These are phyloP conservation scores for Phalaenopsis aphrodite DNA, from an alignment of 106 monocot genomes.

Conservation along the genomic window DNA sequence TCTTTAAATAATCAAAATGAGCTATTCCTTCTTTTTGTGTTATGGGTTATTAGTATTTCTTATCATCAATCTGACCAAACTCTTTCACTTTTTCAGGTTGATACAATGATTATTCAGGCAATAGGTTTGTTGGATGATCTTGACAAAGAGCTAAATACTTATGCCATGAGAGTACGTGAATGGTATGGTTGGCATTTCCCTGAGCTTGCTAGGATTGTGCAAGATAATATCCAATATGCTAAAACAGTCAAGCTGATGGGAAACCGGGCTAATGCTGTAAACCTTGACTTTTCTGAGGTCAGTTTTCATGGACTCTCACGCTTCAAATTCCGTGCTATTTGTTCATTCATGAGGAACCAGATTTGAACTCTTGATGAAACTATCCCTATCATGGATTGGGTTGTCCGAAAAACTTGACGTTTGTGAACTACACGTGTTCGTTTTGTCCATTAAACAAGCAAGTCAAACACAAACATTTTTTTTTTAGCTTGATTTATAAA, in stretches of 20 bases:
- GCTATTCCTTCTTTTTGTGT: no score
- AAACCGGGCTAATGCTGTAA: constrained; percentile 62
- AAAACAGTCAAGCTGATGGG: constrained; percentile 88
- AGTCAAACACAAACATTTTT: no score
- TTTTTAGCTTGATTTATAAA: no score
- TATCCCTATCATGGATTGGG: not conserved
- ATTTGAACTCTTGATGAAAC: not conserved
- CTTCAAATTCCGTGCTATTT: not conserved
- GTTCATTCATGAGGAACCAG: not conserved
- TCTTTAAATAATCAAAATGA: no score
- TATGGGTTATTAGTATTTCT: not conserved
- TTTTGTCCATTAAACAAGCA: no score
- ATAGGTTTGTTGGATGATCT: constrained; percentile 94
- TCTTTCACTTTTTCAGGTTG: constrained; percentile 37
- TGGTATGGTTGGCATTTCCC: constrained; percentile 99
- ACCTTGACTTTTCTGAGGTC: constrained; percentile 93
- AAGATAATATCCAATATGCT: constrained; percentile 90
- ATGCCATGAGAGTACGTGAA: constrained; percentile 97
- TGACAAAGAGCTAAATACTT: constrained; percentile 93
- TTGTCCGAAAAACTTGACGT: not conserved
- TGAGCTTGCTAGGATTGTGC: constrained; percentile 81
- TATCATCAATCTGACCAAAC: not conserved
- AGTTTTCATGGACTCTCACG: not conserved
- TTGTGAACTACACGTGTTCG: no score
- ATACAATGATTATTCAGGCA: constrained; percentile 96